A percentile compares a stretch with the other conserved stretches of the same genome.
Evolutionary conservation across 164 flowering plant genomes (phyloP).

Genomic region (Piper betle): DNA sequence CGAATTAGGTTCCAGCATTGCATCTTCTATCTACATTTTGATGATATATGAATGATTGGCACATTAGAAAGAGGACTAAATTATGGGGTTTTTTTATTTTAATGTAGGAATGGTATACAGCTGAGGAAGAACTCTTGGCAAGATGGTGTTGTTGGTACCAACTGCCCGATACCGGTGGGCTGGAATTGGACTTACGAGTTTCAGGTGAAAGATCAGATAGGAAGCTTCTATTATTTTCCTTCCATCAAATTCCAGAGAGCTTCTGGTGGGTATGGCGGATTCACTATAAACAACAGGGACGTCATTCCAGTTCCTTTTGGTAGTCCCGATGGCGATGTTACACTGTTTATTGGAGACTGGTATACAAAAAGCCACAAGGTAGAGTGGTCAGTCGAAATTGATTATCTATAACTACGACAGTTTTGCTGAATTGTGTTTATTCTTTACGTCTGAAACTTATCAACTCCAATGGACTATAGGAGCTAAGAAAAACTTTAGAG

Average conservation of each 20-base stretch:
- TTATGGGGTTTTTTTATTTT: too few relatives aligned
- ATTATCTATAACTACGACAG: too few relatives aligned
- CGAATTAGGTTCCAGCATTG: too few relatives aligned
- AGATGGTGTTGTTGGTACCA: slow-evolving; percentile 92
- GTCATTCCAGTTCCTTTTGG: slow-evolving; percentile 79
- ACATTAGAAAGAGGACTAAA: background rate
- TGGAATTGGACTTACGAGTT: slow-evolving; percentile 97
- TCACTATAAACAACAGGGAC: slow-evolving; percentile 62
- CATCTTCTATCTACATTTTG: background rate
- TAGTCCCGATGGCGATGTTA: slow-evolving; percentile 80
- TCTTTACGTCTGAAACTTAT: slow-evolving; percentile 6
- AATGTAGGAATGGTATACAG: slow-evolving; percentile 84
- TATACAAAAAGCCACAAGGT: slow-evolving; percentile 73
- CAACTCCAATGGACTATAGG: slow-evolving; percentile 30
- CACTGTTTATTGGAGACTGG: slow-evolving; percentile 81
- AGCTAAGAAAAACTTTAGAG: slow-evolving; percentile 54
- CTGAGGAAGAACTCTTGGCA: slow-evolving; percentile 92
- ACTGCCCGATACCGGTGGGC: slow-evolving; percentile 86
- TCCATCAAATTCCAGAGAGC: slow-evolving; percentile 74
- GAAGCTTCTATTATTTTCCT: slow-evolving; percentile 92
- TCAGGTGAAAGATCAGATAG: slow-evolving; percentile 96
- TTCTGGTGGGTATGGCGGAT: slow-evolving; percentile 91
- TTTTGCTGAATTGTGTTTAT: too few relatives aligned
- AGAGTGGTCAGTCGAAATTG: slow-evolving; percentile 6
- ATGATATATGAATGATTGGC: background rate